phyloP scores from a whole-genome alignment of 75 land plant species.

The Cupressus sempervirens region DNA sequence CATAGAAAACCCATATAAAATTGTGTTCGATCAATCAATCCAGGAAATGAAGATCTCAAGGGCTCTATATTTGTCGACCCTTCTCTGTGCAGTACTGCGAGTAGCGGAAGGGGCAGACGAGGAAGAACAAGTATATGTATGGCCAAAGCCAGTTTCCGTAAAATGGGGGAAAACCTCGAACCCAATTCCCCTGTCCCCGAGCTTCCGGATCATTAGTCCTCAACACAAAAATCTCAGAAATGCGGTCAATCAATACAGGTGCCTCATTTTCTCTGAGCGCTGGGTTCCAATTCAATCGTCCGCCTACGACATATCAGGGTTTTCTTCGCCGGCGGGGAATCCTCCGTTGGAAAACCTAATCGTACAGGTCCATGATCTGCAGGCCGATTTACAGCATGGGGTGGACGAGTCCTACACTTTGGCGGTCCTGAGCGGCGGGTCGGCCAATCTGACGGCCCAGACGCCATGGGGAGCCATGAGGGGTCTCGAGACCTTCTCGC shows the following conservation, averaged over 20 bases:
- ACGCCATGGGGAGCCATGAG: conserved; percentile 92
- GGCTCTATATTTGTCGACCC: background rate
- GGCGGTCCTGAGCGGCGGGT: conserved; percentile 20
- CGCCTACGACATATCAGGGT: background rate
- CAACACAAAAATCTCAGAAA: conserved; percentile 30
- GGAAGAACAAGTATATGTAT: conserved; percentile 22
- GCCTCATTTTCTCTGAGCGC: conserved; percentile 41
- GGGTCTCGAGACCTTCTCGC: conserved; percentile 94
- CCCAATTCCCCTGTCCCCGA: conserved; percentile 23
- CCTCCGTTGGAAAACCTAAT: conserved; percentile 23
- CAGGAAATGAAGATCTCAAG: background rate
- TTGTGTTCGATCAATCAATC: background rate
- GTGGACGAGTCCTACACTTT: conserved; percentile 81
- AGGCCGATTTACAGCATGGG: conserved; percentile 52
- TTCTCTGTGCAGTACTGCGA: background rate
- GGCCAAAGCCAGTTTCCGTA: conserved; percentile 50
- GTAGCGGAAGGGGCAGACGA: background rate
- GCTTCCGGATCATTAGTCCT: conserved; percentile 31
- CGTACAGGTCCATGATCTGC: conserved; percentile 41
- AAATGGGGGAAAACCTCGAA: conserved; percentile 22
- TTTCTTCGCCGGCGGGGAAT: background rate
- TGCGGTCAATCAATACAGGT: conserved; percentile 44
- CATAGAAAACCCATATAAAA: too few relatives aligned
- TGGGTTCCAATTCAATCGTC: conserved; percentile 34
- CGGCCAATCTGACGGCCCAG: conserved; percentile 40